Evolutionary conservation across 306 rosid genomes (phyloP).

Genomic region (Quercus engelmannii): DNA sequence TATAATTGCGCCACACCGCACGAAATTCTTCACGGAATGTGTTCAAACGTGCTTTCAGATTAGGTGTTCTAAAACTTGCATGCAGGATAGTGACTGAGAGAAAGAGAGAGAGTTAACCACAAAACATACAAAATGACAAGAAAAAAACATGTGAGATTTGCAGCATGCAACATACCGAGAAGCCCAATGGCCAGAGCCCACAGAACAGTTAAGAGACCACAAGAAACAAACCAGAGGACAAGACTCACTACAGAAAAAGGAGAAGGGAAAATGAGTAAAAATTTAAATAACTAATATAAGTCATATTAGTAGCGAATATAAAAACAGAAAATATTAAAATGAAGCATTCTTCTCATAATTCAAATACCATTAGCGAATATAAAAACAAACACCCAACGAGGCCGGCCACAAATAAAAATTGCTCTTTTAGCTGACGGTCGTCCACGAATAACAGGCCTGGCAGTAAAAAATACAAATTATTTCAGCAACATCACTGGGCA

Average conservation of each 20-base stretch:
- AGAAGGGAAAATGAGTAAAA: not conserved
- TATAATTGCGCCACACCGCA: slow-evolving; percentile 99
- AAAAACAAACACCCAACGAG: slow-evolving; percentile 89
- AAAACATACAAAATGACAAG: not conserved
- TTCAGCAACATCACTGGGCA: slow-evolving; percentile 9
- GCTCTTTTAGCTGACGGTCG: slow-evolving; percentile 93
- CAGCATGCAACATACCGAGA: slow-evolving; percentile 51
- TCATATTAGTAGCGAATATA: too few relatives aligned
- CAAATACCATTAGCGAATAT: slow-evolving; percentile 69
- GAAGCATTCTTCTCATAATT: not conserved
- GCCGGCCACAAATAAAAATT: slow-evolving; percentile 82
- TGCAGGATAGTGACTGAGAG: slow-evolving; percentile 76
- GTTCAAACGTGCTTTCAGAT: slow-evolving; percentile 95
- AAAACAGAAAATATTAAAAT: not conserved
- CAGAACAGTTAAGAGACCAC: slow-evolving; percentile 74
- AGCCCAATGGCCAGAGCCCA: slow-evolving; percentile 87
- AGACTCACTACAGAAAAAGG: slow-evolving; percentile 61
- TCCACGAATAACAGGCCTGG: slow-evolving; percentile 99
- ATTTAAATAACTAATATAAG: not conserved
- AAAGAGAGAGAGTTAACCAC: not conserved
- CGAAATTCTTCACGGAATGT: slow-evolving; percentile 99
- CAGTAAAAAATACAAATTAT: slow-evolving; percentile 22
- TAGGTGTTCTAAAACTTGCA: slow-evolving; percentile 98
- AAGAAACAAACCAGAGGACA: slow-evolving; percentile 78
- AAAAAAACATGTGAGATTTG: not conserved